Conservation (phyloP, 192 early-diverging fungal genomes). For the Linnemannia hyalina region DNA sequence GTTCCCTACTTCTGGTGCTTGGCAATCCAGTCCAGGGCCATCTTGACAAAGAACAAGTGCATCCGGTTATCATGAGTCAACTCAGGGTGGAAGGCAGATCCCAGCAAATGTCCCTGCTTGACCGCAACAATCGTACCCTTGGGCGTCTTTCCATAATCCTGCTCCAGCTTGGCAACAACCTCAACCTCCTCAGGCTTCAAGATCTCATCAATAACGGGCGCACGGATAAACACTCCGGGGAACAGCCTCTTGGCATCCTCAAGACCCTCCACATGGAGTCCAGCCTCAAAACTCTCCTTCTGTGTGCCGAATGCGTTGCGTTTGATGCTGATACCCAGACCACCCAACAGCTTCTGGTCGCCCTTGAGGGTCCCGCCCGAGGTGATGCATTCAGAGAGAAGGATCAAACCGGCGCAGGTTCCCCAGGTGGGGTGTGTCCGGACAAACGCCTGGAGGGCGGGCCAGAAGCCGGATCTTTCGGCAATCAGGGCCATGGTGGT, state of each 20-base stretch:
- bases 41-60: conserved; percentile 86
- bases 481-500: conserved; percentile 95
- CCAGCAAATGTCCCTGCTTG: conserved; percentile 86
- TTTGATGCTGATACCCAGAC: conserved; percentile 85
- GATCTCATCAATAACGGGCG: conserved; percentile 84
- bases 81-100: conserved; percentile 97
- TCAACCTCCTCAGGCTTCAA: conserved; percentile 77
- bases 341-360: conserved; percentile 89
- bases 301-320: conserved; percentile 97
- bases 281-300: conserved; percentile 88
- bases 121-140: conserved; percentile 89
- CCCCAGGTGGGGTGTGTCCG: conserved; percentile 88
- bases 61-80: conserved; percentile 90
- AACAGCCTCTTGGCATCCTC: conserved; percentile 62
- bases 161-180: conserved; percentile 78
- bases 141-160: conserved; percentile 65
- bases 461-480: conserved; percentile 85
- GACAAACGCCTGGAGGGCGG: conserved; percentile 85
- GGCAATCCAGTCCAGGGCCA: conserved; percentile 57
- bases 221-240: conserved; percentile 93
- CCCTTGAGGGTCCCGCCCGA: conserved; percentile 79
- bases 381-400: conserved; percentile 82
- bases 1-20: conserved; percentile 19
- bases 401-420: conserved; percentile 97
- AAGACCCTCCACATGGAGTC: conserved; percentile 67